Conservation (phyloP, 2,329 filamentous ascomycete species). For the Geosmithia putterillii region DNA sequence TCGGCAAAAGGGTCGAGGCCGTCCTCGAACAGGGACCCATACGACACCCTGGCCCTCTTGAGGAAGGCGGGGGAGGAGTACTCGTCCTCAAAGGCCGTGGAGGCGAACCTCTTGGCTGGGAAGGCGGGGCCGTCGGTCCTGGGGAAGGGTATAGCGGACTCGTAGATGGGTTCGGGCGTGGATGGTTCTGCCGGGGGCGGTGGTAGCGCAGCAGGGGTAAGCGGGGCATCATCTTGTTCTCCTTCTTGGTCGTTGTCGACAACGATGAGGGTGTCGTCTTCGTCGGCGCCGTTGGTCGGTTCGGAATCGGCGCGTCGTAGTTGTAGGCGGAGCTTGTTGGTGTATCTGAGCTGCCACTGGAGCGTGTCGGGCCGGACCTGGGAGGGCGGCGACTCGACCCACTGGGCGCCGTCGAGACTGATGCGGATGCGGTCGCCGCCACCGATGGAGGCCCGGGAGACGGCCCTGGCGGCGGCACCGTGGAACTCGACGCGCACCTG, state of each 20-base stretch:
- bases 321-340: slow-evolving; percentile 33
- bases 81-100: slow-evolving; percentile 29
- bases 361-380: slow-evolving; percentile 34
- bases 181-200: neutral
- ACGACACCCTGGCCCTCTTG: slow-evolving; percentile 57
- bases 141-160: neutral
- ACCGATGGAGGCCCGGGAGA: slow-evolving; percentile 55
- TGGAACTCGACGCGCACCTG: slow-evolving; percentile 71
- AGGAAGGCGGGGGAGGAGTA: slow-evolving; percentile 73
- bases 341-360: slow-evolving; percentile 48
- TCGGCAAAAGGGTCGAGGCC: slow-evolving; percentile 60
- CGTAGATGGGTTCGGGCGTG: neutral
- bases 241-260: slow-evolving; percentile 18
- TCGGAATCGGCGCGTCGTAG: slow-evolving; percentile 27
- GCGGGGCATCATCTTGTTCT: neutral
- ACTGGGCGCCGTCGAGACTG: slow-evolving; percentile 55
- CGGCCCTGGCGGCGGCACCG: slow-evolving; percentile 55
- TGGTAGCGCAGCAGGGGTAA: neutral
- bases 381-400: slow-evolving; percentile 36
- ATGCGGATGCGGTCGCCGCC: slow-evolving; percentile 69
- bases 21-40: slow-evolving; percentile 52
- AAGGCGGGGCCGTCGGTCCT: slow-evolving; percentile 3
- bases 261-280: slow-evolving; percentile 36
- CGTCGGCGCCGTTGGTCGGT: too few relatives aligned
- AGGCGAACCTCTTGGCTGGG: slow-evolving; percentile 19